phyloP scores from a whole-genome alignment of 1,284 basidiomycete genomes.

The Tilletia caries region DNA sequence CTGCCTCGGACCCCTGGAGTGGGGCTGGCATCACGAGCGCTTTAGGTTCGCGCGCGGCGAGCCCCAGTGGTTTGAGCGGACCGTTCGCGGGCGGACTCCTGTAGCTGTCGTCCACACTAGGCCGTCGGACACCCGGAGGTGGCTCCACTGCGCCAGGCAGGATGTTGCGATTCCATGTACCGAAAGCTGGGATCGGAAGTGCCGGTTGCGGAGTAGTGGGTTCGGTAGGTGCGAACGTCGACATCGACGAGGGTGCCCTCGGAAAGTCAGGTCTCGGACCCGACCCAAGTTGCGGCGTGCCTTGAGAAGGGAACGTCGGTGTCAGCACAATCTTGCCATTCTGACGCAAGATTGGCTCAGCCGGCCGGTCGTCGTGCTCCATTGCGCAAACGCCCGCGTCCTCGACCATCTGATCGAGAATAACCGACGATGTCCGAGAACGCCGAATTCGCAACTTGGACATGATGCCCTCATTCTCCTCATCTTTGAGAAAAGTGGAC shows the following conservation, averaged over 20 bases:
- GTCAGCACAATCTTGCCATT: slow-evolving; percentile 2
- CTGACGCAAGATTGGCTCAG: not conserved
- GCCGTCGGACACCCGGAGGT: not conserved
- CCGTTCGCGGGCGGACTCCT: slow-evolving; percentile 37
- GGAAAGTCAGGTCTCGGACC: too few relatives aligned
- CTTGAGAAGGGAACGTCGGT: too few relatives aligned
- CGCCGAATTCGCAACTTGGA: not conserved
- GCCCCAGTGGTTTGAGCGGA: slow-evolving; percentile 36
- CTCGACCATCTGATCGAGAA: not conserved
- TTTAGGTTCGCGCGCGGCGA: slow-evolving; percentile 32
- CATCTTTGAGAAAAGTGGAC: not conserved
- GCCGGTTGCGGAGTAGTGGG: too few relatives aligned
- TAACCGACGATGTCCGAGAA: not conserved
- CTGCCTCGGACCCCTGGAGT: slow-evolving; percentile 34
- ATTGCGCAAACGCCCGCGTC: not conserved
- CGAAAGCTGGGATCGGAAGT: too few relatives aligned
- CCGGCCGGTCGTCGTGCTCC: not conserved
- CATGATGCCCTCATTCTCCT: slow-evolving; percentile 2
- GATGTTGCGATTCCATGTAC: not conserved
- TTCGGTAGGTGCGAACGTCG: too few relatives aligned
- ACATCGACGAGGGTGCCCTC: too few relatives aligned
- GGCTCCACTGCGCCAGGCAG: slow-evolving; percentile 12
- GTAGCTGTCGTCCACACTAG: slow-evolving; percentile 34
- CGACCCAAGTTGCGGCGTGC: too few relatives aligned
- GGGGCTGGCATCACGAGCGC: slow-evolving; percentile 38